Base-by-base conservation (phyloP, 257 asterid genomes). In the Parsonsia alboflavescens region DNA sequence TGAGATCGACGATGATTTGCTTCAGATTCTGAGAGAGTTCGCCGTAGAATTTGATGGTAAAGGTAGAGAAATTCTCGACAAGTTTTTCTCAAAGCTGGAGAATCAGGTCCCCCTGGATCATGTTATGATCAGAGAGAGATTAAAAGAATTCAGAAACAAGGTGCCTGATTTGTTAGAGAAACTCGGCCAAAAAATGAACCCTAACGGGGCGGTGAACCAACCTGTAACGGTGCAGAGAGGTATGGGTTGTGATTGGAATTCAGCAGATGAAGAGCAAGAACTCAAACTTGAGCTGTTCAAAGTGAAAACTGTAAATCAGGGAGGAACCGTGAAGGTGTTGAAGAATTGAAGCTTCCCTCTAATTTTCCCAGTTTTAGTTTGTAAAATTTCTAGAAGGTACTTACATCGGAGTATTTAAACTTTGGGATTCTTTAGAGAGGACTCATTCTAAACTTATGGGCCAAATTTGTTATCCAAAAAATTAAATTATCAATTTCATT, bases 1-100 rank as follows among this genome's bases (percentile, higher is more conserved):
- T 19, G 69, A 42, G 0, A 61, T 63, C 1, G 84, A 75, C 7
- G 77, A 75, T 11, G 57, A 71, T 66, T 52, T 61, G 2, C 16
- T 5, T 11, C 59, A 72, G 21, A 46, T 46, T 11, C 45, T 73
- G 52, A 68, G 75, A 65, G 73, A 57, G 28, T 53, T 86, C 5
- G 10, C 50, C 11, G 79, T 71, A 9, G 79, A 85, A 67, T 5
- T 80, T 10, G 81, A 79, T 7, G 78, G 22, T 5, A 65, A 71
- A 69, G 81, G 89, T 68, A 84, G 45, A 52, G 68, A 39, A 53
- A 36, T 75, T 82, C 72, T 82, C 0, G n/a, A 45, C 71, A 84
- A 82, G 65, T 61, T 87, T 17, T 36, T 70, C n/a, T 42, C 68
- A 16, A 80, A 52, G 74, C 45, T 66, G 0, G 85, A 79, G 65